Evolutionary conservation across 1,284 basidiomycete genomes (phyloP).

Genomic region (Malassezia sympodialis): DNA sequence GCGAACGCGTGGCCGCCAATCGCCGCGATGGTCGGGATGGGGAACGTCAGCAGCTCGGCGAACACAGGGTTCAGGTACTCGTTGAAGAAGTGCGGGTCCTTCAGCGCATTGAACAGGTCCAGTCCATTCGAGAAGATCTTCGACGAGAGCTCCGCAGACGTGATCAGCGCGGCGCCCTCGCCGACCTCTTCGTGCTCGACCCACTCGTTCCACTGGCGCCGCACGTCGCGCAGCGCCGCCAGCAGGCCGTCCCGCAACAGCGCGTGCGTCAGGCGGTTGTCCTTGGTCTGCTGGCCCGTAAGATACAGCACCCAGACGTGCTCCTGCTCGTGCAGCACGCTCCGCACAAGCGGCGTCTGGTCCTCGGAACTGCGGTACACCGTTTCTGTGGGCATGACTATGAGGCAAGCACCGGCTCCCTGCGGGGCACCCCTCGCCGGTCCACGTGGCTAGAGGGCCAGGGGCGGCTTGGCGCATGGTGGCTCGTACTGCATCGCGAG

Average conservation of each 20-base stretch:
- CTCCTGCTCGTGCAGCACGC: conserved; percentile 20
- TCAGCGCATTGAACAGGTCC: conserved; percentile 59
- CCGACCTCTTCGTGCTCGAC: conserved; percentile 20
- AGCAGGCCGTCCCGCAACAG: conserved; percentile 57
- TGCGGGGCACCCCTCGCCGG: not conserved
- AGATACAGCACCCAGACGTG: conserved; percentile 33
- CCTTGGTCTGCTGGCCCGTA: conserved; percentile 49
- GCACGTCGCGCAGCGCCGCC: conserved; percentile 66
- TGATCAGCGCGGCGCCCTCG: conserved; percentile 34
- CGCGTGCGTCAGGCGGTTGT: conserved; percentile 60
- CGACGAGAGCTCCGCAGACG: conserved; percentile 24
- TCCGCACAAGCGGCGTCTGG: conserved; percentile 16
- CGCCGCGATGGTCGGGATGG: conserved; percentile 62
- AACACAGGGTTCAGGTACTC: conserved; percentile 51
- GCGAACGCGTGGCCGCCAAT: conserved; percentile 89
- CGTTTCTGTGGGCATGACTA: not conserved
- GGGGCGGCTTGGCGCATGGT: not conserved
- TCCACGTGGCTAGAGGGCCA: not conserved
- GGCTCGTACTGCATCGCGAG: conserved; percentile 14
- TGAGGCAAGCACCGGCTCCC: not conserved
- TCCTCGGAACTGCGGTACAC: conserved; percentile 2
- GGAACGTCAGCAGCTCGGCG: conserved; percentile 50
- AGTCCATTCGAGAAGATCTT: conserved; percentile 55
- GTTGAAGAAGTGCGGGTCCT: conserved; percentile 60
- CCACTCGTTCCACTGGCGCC: conserved; percentile 62